Evolutionary conservation across 148 eudicot species (phyloP).

Genomic region (Hydrangea macrophylla): DNA sequence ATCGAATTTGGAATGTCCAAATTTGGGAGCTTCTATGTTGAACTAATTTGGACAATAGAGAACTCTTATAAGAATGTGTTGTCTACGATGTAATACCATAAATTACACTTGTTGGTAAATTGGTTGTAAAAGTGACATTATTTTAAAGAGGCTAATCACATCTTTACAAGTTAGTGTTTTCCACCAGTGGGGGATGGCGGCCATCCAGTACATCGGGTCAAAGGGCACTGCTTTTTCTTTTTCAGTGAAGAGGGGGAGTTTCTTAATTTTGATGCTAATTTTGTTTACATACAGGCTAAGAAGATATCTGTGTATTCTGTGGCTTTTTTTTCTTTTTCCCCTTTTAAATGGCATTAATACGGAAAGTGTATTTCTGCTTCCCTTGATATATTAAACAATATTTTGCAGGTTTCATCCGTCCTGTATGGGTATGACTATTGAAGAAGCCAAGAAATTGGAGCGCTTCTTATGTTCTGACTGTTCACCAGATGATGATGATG

Average conservation of each 20-base stretch:
- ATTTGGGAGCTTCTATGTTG: not conserved
- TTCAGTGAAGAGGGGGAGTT: not conserved
- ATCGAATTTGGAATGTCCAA: not conserved
- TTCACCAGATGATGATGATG: conserved; percentile 59
- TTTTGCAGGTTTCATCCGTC: conserved; percentile 86
- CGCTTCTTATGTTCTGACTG: conserved; percentile 87
- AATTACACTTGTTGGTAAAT: too few relatives aligned
- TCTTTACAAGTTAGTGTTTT: not conserved
- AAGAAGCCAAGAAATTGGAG: conserved; percentile 88
- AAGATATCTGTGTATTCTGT: conserved; percentile 6
- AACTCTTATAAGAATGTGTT: not conserved
- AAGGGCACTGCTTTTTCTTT: not conserved
- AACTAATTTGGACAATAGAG: not conserved
- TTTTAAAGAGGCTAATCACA: not conserved
- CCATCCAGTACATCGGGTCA: not conserved
- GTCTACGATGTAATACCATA: too few relatives aligned
- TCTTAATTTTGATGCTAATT: not conserved
- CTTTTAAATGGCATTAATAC: too few relatives aligned
- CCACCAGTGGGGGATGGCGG: not conserved
- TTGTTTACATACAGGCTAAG: not conserved
- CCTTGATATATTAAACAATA: not conserved
- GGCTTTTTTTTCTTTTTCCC: not conserved
- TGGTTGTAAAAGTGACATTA: not conserved
- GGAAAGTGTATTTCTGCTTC: not conserved
- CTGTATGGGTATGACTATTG: conserved; percentile 93